Conservation (phyloP, 2,329 filamentous ascomycete genomes). For the Alternaria angustiovoidea region DNA sequence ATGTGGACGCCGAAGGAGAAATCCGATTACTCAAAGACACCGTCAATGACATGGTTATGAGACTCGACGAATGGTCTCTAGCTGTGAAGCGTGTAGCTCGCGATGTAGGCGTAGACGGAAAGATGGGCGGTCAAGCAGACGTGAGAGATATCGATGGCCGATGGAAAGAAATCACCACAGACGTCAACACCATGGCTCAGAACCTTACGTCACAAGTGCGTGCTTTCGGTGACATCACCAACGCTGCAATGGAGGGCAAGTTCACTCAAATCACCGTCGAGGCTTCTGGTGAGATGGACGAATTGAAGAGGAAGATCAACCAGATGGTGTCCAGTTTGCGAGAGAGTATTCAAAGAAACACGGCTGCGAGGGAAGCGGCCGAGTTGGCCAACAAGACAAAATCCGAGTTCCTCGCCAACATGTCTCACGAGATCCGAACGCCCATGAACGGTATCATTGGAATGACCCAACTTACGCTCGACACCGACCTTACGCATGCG, state of each 20-base stretch:
- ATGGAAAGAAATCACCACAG: constrained; percentile 98
- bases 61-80: constrained; percentile 93
- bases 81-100: constrained; percentile 95
- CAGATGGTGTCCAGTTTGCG: constrained; percentile 97
- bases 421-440: constrained; percentile 98
- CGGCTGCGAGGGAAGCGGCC: constrained; percentile 91
- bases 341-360: constrained; percentile 97
- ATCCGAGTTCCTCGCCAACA: constrained; percentile 97
- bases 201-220: constrained; percentile 94
- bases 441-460: constrained; percentile 98
- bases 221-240: constrained; percentile 98
- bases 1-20: constrained; percentile 93
- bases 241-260: constrained; percentile 93
- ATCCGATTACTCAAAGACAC: constrained; percentile 94
- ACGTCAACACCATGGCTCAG: constrained; percentile 89
- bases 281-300: constrained; percentile 98
- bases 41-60: constrained; percentile 98
- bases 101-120: constrained; percentile 96
- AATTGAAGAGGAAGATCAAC: constrained; percentile 98
- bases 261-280: constrained; percentile 98
- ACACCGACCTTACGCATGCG: constrained; percentile 91
- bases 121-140: constrained; percentile 97
- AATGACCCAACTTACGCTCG: constrained; percentile 95
- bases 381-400: constrained; percentile 98
- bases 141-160: constrained; percentile 90